Evolutionary conservation across 2,329 filamentous ascomycete genomes (phyloP).

Genomic region (Lachnellula cervina): DNA sequence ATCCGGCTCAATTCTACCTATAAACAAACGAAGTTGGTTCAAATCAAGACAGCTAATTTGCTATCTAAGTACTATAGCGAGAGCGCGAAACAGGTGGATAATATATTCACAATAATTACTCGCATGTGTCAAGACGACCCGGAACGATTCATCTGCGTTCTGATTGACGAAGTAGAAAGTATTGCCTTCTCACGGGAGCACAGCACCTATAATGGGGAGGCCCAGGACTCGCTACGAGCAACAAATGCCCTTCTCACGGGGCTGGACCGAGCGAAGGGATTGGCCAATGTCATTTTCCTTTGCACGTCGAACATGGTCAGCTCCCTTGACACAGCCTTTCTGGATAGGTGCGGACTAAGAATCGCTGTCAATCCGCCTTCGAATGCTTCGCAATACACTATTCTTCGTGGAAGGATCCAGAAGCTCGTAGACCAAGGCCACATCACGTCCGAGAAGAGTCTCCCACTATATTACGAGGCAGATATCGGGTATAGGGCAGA

Average conservation of each 20-base stretch:
- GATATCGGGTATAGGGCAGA: conserved; percentile 1
- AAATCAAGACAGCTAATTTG: conserved; percentile 41
- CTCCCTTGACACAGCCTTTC: conserved; percentile 28
- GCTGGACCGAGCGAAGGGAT: conserved; percentile 21
- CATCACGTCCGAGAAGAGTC: conserved; percentile 13
- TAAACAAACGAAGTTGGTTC: conserved; percentile 35
- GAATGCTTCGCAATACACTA: conserved; percentile 25
- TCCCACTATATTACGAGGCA: conserved; percentile 22
- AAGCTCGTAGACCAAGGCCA: conserved; percentile 18
- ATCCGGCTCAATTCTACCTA: conserved; percentile 39
- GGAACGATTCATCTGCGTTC: conserved; percentile 25
- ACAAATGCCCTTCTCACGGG: conserved; percentile 32
- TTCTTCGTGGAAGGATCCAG: conserved; percentile 22
- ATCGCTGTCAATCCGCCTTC: conserved; percentile 20
- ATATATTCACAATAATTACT: conserved; percentile 38
- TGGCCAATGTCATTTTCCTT: conserved; percentile 27
- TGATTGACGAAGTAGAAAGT: conserved; percentile 33
- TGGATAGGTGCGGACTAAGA: conserved; percentile 26
- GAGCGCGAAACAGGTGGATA: conserved; percentile 38
- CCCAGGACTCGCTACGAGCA: conserved; percentile 28
- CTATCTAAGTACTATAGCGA: conserved; percentile 46
- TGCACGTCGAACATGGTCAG: conserved; percentile 30
- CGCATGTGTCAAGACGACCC: conserved; percentile 21
- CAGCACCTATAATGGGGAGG: conserved; percentile 21
- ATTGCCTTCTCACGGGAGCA: conserved; percentile 27